Base-by-base conservation (phyloP, 257 asterid species). In the Petrea volubilis region DNA sequence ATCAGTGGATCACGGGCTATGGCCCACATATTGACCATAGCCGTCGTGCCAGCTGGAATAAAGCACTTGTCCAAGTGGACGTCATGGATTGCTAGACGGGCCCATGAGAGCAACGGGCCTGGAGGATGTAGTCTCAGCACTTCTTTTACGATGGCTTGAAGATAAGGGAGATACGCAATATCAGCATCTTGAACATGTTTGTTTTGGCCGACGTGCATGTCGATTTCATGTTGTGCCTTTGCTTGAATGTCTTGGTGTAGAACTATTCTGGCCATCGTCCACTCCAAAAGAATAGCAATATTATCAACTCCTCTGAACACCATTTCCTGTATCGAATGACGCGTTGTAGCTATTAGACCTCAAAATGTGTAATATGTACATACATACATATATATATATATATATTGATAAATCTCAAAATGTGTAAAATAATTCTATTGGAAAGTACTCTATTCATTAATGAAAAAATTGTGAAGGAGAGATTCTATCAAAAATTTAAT, bases 11-110 rank as follows among this genome's bases (percentile, higher is more conserved):
- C 92, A 9, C 86, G 96, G 12, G 89, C 70, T 29, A 88, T 88
- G 31, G 96, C 90, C 96, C 96, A 88, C 93, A 86, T 88, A 38
- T 88, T 88, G n/a, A 88, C 92, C 92, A 88, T 88, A 6, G 92
- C 92, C 0, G 86, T 86, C 0, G 92, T 88, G 72, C 90, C 88
- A 56, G 89, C 88, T 11, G 86, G 90, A 46, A 86, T 73, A 24
- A 86, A 74, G 63, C 74, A 71, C 55, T 81, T 80, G 72, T 83
- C 85, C 21, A 88, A 55, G 46, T 82, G 75, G 60, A 80, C 84
- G 23, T 86, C 90, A 9, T 80, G 88, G 71, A 56, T 47, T 0
- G 96, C 82, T 1, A 86, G 77, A 15, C 96, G 90, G 70, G 96
- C 90, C 96, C 96, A 88, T 6, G 96, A 88, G 71, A 88, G 92